Base-by-base conservation (phyloP, 1,139 yeast genomes). In the Diutina scorzettiae region DNA sequence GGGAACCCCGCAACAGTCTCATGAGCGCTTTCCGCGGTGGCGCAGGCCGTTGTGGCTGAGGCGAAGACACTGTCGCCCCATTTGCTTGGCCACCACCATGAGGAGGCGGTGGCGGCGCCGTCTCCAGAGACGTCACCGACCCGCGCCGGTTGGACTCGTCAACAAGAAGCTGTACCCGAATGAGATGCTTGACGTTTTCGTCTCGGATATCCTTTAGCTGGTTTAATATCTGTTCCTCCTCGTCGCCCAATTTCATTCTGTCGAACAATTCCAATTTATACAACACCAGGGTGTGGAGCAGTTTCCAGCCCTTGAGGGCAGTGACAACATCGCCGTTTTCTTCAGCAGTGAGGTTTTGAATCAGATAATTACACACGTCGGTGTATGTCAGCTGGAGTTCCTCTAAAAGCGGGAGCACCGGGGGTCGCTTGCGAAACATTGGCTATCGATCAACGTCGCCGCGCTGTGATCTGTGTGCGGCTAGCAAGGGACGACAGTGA, bases 271-370 rank as follows among this genome's bases (percentile, higher is more conserved):
- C 82, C 37, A 79, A 58, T 50, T 74, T 75, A 54, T 64, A 75
- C 43, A 76, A 63, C 9, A 78, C 64, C 42, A 73, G 69, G 2
- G 83, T 76, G 49, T 78, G 84, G 17, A 81, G 59, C 7, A 78
- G 66, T 51, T 77, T 79, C 89, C 89, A 81, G 2, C 87, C 87
- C 49, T 71, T 73, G 24, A 78, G 59, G 1, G 89, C 83, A 18
- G 69, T 75, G 44, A 68, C 73, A 42, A 66, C 59, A 18, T 70
- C 65, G 32, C 69, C 64, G 18, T 65, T 62, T 47, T 80, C 81
- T 52, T 81, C 89, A 21, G 74, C 53, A 5, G 74, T 66, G 42
- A 78, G 55, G 55, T 78, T 75, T 48, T 69, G 64, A 43, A 80
- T 65, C 11, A 84, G 69, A 45, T 64, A 64, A 51, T 73, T 73